These are phyloP conservation scores for Dendrocalamus sinicus DNA, from an alignment of 176 grass and related monocot species.

Conservation along the genomic window DNA sequence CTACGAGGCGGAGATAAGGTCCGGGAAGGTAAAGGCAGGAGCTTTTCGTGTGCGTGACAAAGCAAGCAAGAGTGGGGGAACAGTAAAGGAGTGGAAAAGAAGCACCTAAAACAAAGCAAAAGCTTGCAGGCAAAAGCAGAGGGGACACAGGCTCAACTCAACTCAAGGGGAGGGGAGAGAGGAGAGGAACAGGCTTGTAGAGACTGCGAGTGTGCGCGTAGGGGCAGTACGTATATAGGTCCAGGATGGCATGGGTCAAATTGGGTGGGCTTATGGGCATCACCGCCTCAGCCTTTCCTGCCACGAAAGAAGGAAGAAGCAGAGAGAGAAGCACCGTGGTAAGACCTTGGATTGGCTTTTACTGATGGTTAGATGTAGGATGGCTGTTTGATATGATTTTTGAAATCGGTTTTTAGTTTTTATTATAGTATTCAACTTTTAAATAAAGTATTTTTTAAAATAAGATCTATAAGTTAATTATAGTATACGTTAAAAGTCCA, in stretches of 20 bases:
- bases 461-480: too few species aligned
- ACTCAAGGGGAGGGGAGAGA: not conserved
- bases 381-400: too few species aligned
- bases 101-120: conserved; percentile 59
- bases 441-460: too few species aligned
- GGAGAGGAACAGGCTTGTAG: not conserved
- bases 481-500: too few species aligned
- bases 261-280: conserved; percentile 61
- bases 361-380: too few species aligned
- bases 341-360: not conserved
- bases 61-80: conserved; percentile 55
- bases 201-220: conserved; percentile 35
- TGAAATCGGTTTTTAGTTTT: too few species aligned
- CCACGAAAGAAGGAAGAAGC: conserved; percentile 66
- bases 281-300: conserved; percentile 69
- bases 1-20: conserved; percentile 51
- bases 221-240: conserved; percentile 46
- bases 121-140: conserved; percentile 53
- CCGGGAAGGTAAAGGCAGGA: conserved; percentile 57
- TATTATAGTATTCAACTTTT: too few species aligned
- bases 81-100: conserved; percentile 49
- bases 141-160: not conserved
- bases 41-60: conserved; percentile 76
- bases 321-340: conserved; percentile 42
- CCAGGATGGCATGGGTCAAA: conserved; percentile 60